Evolutionary conservation across 2,329 filamentous ascomycete species (phyloP).

Genomic region (Trichothecium roseum): DNA sequence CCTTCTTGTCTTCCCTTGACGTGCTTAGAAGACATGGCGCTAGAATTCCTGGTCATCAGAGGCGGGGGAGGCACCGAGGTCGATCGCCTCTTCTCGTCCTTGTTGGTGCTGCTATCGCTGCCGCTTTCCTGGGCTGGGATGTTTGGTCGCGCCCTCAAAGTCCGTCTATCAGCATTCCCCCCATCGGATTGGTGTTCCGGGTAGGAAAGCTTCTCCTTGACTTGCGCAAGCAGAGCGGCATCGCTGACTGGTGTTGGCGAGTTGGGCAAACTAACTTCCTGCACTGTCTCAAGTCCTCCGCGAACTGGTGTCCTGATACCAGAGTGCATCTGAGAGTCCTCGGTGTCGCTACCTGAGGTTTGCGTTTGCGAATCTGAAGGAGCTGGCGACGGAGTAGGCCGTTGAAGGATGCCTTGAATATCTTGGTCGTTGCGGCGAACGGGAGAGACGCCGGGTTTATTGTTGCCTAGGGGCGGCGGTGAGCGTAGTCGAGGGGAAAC

Average conservation of each 20-base stretch:
- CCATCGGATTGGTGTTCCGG: conserved; percentile 32
- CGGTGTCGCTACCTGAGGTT: conserved; percentile 40
- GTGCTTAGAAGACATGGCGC: conserved; percentile 51
- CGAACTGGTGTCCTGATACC: conserved; percentile 50
- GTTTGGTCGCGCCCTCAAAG: conserved; percentile 35
- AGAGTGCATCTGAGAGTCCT: conserved; percentile 35
- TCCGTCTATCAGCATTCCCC: conserved; percentile 26
- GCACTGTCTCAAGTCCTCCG: conserved; percentile 75
- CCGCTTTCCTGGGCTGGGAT: conserved; percentile 33
- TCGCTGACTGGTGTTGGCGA: conserved; percentile 46
- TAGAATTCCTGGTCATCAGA: conserved; percentile 55
- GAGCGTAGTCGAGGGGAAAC: conserved; percentile 68
- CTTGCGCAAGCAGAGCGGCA: conserved; percentile 36
- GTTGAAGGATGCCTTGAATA: conserved; percentile 41
- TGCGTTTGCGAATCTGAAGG: conserved; percentile 23
- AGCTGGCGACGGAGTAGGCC: conserved; percentile 35
- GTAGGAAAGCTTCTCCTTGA: conserved; percentile 37
- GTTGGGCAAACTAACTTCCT: conserved; percentile 73
- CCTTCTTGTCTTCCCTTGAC: conserved; percentile 64
- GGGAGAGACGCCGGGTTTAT: conserved; percentile 31
- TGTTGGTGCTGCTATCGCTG: conserved; percentile 54
- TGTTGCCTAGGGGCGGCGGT: conserved; percentile 52
- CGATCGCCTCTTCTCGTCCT: conserved; percentile 28
- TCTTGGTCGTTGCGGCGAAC: conserved; percentile 39
- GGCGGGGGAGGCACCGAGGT: conserved; percentile 37